These are phyloP conservation scores for Diacronema lutheri DNA, from an alignment of 78 protist genomes.

Conservation along the genomic window DNA sequence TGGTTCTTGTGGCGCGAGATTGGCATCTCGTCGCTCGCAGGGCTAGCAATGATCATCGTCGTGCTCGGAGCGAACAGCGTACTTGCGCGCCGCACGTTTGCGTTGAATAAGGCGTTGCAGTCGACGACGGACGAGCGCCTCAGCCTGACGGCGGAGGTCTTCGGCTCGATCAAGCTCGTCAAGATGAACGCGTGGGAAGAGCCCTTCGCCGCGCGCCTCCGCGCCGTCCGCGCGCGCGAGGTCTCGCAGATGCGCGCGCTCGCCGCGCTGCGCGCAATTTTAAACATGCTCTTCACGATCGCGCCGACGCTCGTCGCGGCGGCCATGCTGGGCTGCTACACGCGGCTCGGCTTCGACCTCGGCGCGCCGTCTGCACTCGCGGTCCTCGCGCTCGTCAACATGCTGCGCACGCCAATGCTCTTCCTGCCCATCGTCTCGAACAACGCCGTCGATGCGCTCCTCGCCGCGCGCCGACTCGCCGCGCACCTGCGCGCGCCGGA, in stretches of 20 bases:
- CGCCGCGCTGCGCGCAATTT: not conserved
- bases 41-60: not conserved
- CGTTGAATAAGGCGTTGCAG: not conserved
- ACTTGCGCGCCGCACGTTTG: not conserved
- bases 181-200: slow-evolving; percentile 85
- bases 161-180: slow-evolving; percentile 59
- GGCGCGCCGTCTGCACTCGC: not conserved
- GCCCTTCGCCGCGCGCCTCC: slow-evolving; percentile 8
- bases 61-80: not conserved
- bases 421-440: slow-evolving; percentile 16
- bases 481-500: not conserved
- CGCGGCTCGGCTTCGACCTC: not conserved
- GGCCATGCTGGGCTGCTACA: not conserved
- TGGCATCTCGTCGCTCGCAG: not conserved
- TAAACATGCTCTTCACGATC: not conserved
- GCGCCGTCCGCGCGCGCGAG: slow-evolving; percentile 1
- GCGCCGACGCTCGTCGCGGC: slow-evolving; percentile 7
- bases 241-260: not conserved
- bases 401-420: slow-evolving; percentile 56
- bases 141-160: not conserved
- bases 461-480: not conserved
- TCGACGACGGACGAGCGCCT: not conserved
- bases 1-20: not conserved
- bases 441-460: not conserved
- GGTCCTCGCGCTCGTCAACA: not conserved